Base-by-base conservation (phyloP, 495 filamentous ascomycete genomes). In the Aspergillus avenaceus region DNA sequence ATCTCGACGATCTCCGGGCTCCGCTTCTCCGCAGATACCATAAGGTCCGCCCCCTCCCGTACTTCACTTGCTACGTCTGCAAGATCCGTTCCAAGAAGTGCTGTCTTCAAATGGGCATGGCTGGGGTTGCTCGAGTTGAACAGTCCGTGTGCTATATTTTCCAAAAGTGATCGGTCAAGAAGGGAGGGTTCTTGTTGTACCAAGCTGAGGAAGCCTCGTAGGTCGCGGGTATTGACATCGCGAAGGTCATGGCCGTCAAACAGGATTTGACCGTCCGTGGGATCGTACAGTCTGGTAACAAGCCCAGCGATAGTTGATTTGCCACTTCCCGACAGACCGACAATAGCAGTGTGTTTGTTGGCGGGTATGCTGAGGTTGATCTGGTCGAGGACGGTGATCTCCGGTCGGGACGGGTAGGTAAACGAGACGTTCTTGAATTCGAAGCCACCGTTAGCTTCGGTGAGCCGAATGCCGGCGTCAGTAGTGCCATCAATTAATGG, bases 131-230 rank as follows among this genome's bases (percentile, higher is more conserved):
- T 70, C 0, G 81, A 82, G 55, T 80, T 83, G 27, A 86, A 63
- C 21, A 89, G 65, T 3, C 84, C 86, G 31, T 83, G 75, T 22
- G 76, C 77, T 38, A 90, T 84, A 51, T 88, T 89, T 45, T 87
- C 82, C 45, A 87, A 60, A 9, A 90, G 72, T 0, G 86, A 85
- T 2, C 82, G 75, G 29, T 81, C 72, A 22, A 88, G 74, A 1
- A 89, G 72, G 19, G 78, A 73, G 0, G 85, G 80, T 26, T 87
- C 83, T 59, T 90, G 84, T 51, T 85, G 77, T 7, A 89, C 86
- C 0, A 87, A 64, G 43, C 78, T 76, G 28, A 88, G 65, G 47
- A 74, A 74, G 27, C 75, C 71, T 40, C 85, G 65, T 45, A 86
- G 63, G 25, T 76, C 72, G 9, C 72, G 74, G 3, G 82, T 63